Percentiles rank a stretch among this genome's conserved stretches.
phyloP scores from a whole-genome alignment of 768 basidiomycete species.

The Leccinum fibrillosum region DNA sequence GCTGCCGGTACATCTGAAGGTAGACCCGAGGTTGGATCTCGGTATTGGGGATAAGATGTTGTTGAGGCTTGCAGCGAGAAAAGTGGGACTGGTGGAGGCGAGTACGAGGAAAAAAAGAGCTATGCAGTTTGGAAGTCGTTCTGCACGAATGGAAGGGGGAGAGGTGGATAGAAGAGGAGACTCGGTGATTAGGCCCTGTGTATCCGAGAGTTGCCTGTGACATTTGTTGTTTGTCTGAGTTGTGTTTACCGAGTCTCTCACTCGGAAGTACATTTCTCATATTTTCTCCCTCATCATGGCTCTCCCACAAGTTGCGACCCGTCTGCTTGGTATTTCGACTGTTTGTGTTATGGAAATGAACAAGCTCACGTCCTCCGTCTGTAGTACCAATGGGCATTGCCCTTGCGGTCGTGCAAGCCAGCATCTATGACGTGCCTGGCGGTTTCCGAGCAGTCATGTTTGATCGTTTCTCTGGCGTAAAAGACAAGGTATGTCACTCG shows the following conservation, averaged over 20 bases:
- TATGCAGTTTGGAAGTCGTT: conserved; percentile 95
- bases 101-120: conserved; percentile 83
- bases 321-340: conserved; percentile 44
- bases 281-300: conserved; percentile 39
- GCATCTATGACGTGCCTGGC: conserved; percentile 76
- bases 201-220: background rate
- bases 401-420: conserved; percentile 45
- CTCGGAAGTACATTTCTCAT: background rate
- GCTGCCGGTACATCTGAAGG: conserved; percentile 78
- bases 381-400: conserved; percentile 40
- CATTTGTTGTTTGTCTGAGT: conserved; percentile 18
- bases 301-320: conserved; percentile 44
- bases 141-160: conserved; percentile 74
- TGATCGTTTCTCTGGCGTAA: conserved; percentile 92
- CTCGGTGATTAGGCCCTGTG: conserved; percentile 19
- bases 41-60: conserved; percentile 90
- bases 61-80: conserved; percentile 64
- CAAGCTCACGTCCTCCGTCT: conserved; percentile 8
- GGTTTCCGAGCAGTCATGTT: conserved; percentile 97
- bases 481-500: conserved; percentile 56
- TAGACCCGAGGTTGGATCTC: conserved; percentile 69
- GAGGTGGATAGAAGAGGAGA: conserved; percentile 53
- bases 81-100: conserved; percentile 74
- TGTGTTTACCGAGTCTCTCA: conserved; percentile 21
- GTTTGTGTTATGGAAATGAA: background rate